Evolutionary conservation across 1,284 basidiomycete species (phyloP).

Genomic region (Ustilago sp.): DNA sequence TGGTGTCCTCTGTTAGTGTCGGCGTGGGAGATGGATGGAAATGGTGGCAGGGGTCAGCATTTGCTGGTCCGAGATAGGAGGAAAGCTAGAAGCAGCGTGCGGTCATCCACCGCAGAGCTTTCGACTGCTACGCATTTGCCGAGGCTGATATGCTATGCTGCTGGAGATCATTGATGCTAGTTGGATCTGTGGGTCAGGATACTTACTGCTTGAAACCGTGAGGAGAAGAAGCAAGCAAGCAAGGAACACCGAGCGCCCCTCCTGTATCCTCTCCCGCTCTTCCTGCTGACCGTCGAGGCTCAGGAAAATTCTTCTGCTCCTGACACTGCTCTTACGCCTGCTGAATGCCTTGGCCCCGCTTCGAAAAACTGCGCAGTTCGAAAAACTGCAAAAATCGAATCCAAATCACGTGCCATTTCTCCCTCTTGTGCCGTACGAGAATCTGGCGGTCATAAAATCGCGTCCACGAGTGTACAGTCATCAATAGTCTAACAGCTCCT

Average conservation of each 20-base stretch:
- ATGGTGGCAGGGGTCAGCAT: constrained; percentile 18
- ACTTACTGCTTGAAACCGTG: constrained; percentile 56
- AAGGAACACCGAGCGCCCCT: constrained; percentile 16
- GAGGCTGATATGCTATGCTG: no score
- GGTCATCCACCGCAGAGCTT: neutral
- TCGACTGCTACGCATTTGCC: no score
- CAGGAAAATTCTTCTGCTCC: constrained; percentile 23
- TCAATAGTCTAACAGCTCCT: neutral
- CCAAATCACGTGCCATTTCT: constrained; percentile 23
- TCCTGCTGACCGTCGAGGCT: neutral
- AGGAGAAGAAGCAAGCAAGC: constrained; percentile 39
- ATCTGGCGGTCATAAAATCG: no score
- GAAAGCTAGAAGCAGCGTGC: neutral
- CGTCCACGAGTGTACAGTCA: no score
- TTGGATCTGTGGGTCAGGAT: constrained; percentile 7
- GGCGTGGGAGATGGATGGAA: neutral
- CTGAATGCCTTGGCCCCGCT: neutral
- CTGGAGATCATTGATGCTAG: no score
- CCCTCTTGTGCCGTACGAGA: constrained; percentile 21
- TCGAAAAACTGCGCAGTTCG: neutral
- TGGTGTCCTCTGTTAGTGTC: constrained; percentile 56
- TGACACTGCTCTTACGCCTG: constrained; percentile 20
- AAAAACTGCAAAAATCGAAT: constrained; percentile 29
- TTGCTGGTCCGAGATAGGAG: neutral
- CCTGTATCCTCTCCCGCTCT: neutral